phyloP scores from a whole-genome alignment of 768 basidiomycete species.

The Nidula microcarpa region DNA sequence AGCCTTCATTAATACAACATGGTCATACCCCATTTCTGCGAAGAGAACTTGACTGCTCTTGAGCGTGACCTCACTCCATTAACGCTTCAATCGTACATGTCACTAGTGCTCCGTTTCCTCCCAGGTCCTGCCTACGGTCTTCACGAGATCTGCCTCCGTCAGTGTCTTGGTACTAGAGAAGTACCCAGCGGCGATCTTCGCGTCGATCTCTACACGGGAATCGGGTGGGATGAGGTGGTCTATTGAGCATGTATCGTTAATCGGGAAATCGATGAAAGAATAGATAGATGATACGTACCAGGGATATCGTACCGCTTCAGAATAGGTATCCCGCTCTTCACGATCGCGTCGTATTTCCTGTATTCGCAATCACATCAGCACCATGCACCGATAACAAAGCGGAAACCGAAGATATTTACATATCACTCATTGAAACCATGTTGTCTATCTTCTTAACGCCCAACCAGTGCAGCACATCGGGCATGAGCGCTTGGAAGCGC shows the following conservation, averaged over 20 bases:
- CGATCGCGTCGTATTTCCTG: constrained; percentile 95
- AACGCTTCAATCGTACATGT: no score
- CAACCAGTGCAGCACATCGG: constrained; percentile 93
- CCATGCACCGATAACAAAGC: neutral
- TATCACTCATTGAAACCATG: constrained; percentile 90
- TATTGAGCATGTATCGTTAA: constrained; percentile 13
- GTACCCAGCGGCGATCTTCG: constrained; percentile 94
- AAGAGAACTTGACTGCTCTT: no score
- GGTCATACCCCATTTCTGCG: no score
- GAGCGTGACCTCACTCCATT: no score
- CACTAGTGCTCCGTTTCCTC: constrained; percentile 80
- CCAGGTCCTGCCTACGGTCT: constrained; percentile 88
- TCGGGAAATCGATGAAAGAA: neutral
- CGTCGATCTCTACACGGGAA: constrained; percentile 92
- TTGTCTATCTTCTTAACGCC: constrained; percentile 88
- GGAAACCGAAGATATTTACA: constrained; percentile 34
- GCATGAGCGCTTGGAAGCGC: constrained; percentile 95
- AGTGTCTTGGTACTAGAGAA: constrained; percentile 79
- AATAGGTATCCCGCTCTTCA: constrained; percentile 84
- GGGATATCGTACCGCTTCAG: constrained; percentile 83
- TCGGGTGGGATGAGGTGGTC: constrained; percentile 89
- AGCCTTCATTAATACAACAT: no score
- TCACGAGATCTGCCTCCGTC: constrained; percentile 73
- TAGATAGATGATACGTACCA: constrained; percentile 32
- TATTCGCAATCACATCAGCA: neutral